These are phyloP conservation scores for Fusarium paranaense DNA, from an alignment of 2,329 filamentous ascomycete genomes.

Conservation along the genomic window DNA sequence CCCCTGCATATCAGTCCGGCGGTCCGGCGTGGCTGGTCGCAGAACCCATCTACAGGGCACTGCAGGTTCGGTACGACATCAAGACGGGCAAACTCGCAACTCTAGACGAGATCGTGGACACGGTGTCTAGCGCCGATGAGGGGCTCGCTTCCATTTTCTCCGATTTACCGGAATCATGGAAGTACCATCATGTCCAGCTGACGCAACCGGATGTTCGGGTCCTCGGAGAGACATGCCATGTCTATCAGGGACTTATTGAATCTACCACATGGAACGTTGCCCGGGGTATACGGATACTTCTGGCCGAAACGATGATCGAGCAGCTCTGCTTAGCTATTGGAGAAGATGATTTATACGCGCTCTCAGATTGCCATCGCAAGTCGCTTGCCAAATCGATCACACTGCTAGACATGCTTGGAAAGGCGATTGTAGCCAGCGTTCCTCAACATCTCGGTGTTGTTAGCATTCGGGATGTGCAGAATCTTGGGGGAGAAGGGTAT, in stretches of 20 bases:
- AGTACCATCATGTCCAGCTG: constrained; percentile 56
- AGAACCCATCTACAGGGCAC: constrained; percentile 57
- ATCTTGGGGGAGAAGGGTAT: constrained; percentile 28
- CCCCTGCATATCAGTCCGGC: constrained; percentile 48
- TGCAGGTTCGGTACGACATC: constrained; percentile 62
- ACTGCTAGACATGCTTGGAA: constrained; percentile 54
- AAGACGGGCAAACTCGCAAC: constrained; percentile 52
- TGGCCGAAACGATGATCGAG: constrained; percentile 61
- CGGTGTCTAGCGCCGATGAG: constrained; percentile 55
- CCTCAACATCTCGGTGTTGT: constrained; percentile 64
- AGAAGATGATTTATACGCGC: constrained; percentile 33
- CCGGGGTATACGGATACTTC: constrained; percentile 58
- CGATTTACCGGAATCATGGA: constrained; percentile 55
- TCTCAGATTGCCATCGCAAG: constrained; percentile 49
- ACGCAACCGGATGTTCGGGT: constrained; percentile 55
- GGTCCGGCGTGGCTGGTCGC: constrained; percentile 58
- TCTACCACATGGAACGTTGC: constrained; percentile 62
- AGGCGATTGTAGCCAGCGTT: constrained; percentile 59
- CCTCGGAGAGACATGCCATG: constrained; percentile 56
- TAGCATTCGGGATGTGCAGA: constrained; percentile 52
- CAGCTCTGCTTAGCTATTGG: constrained; percentile 49
- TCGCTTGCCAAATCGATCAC: constrained; percentile 52
- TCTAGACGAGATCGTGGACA: constrained; percentile 50
- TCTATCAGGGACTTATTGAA: constrained; percentile 58
- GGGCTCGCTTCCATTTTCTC: constrained; percentile 56